phyloP scores from a whole-genome alignment of 495 filamentous ascomycete genomes.

The Astrothelium subdiscretum region DNA sequence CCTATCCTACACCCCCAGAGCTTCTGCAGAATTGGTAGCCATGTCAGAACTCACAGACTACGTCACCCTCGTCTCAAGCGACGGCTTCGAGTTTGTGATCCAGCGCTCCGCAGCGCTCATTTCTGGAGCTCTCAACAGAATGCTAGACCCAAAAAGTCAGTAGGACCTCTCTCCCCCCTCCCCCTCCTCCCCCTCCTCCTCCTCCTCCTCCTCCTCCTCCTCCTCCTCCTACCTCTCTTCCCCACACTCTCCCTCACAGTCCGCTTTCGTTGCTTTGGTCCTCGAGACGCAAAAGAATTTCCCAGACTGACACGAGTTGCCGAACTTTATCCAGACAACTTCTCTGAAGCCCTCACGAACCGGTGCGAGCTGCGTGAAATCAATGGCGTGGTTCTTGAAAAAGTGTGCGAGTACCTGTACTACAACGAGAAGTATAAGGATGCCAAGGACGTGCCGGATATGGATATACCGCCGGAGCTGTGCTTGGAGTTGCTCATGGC shows the following conservation, averaged over 20 bases:
- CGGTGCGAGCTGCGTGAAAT: slow-evolving; percentile 60
- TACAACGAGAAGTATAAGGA: slow-evolving; percentile 64
- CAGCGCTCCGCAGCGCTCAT: slow-evolving; percentile 63
- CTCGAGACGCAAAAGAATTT: too few species aligned
- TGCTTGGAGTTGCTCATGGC: slow-evolving; percentile 74
- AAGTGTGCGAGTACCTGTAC: slow-evolving; percentile 83
- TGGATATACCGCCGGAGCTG: slow-evolving; percentile 70
- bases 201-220: not conserved
- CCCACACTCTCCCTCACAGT: not conserved
- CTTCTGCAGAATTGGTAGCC: too few species aligned
- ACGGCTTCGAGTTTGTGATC: slow-evolving; percentile 82
- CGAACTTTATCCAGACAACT: too few species aligned
- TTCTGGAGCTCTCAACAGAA: slow-evolving; percentile 67
- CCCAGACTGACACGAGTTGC: too few species aligned
- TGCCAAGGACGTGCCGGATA: slow-evolving; percentile 68
- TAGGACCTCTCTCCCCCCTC: slow-evolving; percentile 5
- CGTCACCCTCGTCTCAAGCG: slow-evolving; percentile 75
- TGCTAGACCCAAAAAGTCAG: slow-evolving; percentile 72
- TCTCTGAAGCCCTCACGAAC: slow-evolving; percentile 55
- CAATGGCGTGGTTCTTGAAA: slow-evolving; percentile 69
- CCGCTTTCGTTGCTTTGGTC: too few species aligned
- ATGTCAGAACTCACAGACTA: slow-evolving; percentile 39
- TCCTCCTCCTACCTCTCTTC: not conserved
- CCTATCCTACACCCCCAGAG: too few species aligned
- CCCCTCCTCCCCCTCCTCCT: not conserved